These are phyloP conservation scores for Pythium chondricola DNA, from an alignment of 352 stramenopile species.

Conservation along the genomic window DNA sequence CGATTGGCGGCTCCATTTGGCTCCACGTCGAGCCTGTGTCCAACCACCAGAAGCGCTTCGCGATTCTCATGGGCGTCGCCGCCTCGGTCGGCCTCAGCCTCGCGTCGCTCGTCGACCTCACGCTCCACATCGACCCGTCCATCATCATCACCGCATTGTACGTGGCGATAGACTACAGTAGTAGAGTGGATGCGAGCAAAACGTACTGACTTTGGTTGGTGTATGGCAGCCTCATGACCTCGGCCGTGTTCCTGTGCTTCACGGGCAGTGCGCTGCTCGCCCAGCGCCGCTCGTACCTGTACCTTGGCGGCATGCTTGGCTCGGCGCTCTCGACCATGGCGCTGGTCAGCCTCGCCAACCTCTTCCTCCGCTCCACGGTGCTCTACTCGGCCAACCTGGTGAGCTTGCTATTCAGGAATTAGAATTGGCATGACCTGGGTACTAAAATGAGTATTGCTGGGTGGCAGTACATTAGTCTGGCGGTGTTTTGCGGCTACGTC, in stretches of 20 bases:
- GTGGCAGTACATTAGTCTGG: constrained; percentile 69
- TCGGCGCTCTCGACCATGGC: constrained; percentile 54
- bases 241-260: constrained; percentile 84
- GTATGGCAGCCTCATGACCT: constrained; percentile 42
- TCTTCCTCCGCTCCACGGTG: constrained; percentile 55
- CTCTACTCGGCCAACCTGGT: constrained; percentile 60
- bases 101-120: constrained; percentile 65
- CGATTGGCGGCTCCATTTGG: constrained; percentile 51
- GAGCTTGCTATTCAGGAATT: constrained; percentile 5
- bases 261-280: constrained; percentile 68
- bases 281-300: constrained; percentile 77
- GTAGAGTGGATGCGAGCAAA: background rate
- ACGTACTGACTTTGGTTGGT: constrained; percentile 1
- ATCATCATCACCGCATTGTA: constrained; percentile 81
- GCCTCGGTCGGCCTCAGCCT: constrained; percentile 65
- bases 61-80: constrained; percentile 61
- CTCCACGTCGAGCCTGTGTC: constrained; percentile 49
- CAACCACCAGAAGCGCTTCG: constrained; percentile 51
- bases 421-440: background rate
- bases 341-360: constrained; percentile 41
- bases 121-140: constrained; percentile 64
- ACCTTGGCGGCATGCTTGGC: constrained; percentile 71
- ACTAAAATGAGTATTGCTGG: background rate
- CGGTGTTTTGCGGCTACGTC: constrained; percentile 87
- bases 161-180: background rate